Base-by-base conservation (phyloP, 352 stramenopile genomes). In the Pythium pectinolyticum region DNA sequence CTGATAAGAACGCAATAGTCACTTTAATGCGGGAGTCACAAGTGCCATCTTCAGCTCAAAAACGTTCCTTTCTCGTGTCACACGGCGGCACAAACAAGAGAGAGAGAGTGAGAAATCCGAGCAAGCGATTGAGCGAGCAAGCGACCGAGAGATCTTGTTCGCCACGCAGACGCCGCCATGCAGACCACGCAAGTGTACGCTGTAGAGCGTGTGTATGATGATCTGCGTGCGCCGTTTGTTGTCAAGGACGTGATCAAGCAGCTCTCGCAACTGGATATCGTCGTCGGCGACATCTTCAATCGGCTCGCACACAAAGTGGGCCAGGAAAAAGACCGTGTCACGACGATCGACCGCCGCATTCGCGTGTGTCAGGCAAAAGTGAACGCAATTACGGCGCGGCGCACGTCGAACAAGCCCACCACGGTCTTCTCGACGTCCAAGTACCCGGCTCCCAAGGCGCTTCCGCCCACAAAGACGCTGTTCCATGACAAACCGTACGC, bases 391-490 rank as follows among this genome's bases (percentile, higher is more conserved):
- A 89, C 83, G 56, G 83, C 85, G 43, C 84, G 86, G 24, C 80
- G 84, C 54, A 82, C 81, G 11, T 90, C 78, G 51, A 95, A 90
- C 71, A 95, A 94, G 53, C 84, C 86, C 40, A 95, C 86, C 32
- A 95, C 86, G 10, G 83, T 95, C n/a, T 95, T 94, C 70, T 94
- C 84, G 25, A 95, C 86, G 27, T 92, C 86, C 59, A 92, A 90
- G 64, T 95, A 92, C 66, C 86, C 86, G 11, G 84, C 86, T 5
- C 86, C 86, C 12, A 86, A 88, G 68, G 69, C 79, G 46, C 57
- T 94, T 24, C 74, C 80, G 39, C 67, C 84, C 28, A 70, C 78
- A 20, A 92, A 88, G 70, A 90, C 82, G 48, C 74, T 95, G 15
- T 95, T 94, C 67, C 65, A 85, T 39, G 86, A 95, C 71, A 95